phyloP scores from a whole-genome alignment of 2,329 filamentous ascomycete genomes.

The Phoma sp. region DNA sequence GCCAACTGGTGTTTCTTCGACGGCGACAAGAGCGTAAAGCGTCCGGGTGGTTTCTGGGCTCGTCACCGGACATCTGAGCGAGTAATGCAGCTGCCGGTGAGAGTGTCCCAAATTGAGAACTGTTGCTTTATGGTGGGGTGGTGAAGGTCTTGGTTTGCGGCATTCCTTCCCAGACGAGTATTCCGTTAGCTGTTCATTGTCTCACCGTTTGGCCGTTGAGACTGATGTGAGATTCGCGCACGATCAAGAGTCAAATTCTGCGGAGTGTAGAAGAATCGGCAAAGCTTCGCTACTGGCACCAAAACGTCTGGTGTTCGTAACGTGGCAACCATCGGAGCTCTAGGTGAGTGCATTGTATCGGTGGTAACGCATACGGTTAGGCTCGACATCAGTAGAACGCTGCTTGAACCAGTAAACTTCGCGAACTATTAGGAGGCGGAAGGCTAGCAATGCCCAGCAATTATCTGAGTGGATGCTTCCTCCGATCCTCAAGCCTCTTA shows the following conservation, averaged over 20 bases:
- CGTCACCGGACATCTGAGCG: slow-evolving; percentile 18
- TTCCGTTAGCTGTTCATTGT: not conserved
- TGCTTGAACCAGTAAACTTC: slow-evolving; percentile 1
- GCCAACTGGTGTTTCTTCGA: slow-evolving; percentile 18
- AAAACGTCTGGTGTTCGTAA: not conserved
- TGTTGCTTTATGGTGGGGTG: slow-evolving; percentile 6
- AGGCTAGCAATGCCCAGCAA: slow-evolving; percentile 24
- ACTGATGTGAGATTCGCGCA: not conserved
- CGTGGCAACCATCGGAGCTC: slow-evolving; percentile 5
- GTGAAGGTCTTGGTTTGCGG: slow-evolving; percentile 18
- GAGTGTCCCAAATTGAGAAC: slow-evolving; percentile 1
- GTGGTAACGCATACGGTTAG: slow-evolving; percentile 11
- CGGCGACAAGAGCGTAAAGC: slow-evolving; percentile 27
- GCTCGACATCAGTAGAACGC: slow-evolving; percentile 10
- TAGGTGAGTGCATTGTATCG: slow-evolving; percentile 4
- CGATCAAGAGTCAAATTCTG: not conserved
- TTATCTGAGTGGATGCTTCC: slow-evolving; percentile 13
- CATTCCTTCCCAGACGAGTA: slow-evolving; percentile 13
- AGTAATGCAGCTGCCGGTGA: slow-evolving; percentile 20
- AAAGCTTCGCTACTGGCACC: not conserved
- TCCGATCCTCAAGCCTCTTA: slow-evolving; percentile 17
- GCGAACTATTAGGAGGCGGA: slow-evolving; percentile 3
- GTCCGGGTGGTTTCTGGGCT: slow-evolving; percentile 16
- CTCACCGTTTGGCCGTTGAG: not conserved
- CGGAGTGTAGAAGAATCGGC: not conserved